Base-by-base conservation (phyloP, 768 basidiomycete genomes). In the Pleurotus eryngii region DNA sequence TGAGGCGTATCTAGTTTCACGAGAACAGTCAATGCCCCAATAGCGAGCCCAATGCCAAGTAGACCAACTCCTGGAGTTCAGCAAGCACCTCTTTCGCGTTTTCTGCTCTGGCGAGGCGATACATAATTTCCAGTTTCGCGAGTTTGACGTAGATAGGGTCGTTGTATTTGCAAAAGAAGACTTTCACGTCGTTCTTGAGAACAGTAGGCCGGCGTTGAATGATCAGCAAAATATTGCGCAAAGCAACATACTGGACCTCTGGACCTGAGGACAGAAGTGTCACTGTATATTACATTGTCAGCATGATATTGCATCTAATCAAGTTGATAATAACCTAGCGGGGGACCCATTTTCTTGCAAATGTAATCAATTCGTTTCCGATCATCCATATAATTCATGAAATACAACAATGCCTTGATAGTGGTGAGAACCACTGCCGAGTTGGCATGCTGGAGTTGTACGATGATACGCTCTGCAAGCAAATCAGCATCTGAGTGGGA, bases 151-250 rank as follows among this genome's bases (percentile, higher is more conserved):
- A 99, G 63, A 98, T 97, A 2, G 97, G 97, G 66, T 98, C 97
- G 69, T 98, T 98, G 72, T 98, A 99, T 73, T 99, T 98, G 89
- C 95, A 98, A 75, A 99, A 99, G 75, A 99, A 98, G 12, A 98
- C 95, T 65, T 94, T 94, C 67, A 99, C 96, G 68, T 98, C 97
- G 72, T 97, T 97, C 73, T 91, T 91, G 42, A 99, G 77, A 30
- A 99, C 92, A 11, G 86, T 72, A 3, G 97, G 95, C 27, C 97
- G 82, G 48, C 96, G 84, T 74, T 98, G 97, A 60, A 99, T 95
- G 69, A 99, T 97, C 48, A 99, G 82, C 49, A 98, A 80, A 67
- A 99, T 98, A 67, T 99, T 99, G 53, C 97, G 86, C 27, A 99
- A 76, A 2, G 94, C 92, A 55, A 99, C 95, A 68, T 98, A 99